Conservation (phyloP, 768 basidiomycete species). For the Trametes cubensis region DNA sequence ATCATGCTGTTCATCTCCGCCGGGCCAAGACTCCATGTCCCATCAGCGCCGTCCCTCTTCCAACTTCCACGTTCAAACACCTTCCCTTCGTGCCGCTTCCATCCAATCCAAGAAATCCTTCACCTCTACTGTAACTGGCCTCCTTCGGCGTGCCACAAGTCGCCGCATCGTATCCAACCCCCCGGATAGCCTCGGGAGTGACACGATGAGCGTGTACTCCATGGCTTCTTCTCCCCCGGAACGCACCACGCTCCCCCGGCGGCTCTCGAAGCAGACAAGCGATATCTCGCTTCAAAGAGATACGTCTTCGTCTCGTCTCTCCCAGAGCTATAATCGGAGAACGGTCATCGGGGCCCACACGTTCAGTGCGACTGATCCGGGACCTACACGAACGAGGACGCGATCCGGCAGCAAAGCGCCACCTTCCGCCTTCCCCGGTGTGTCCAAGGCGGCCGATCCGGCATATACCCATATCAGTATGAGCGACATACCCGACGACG, state of each 20-base stretch:
- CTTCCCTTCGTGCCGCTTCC: conserved; percentile 30
- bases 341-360: conserved; percentile 21
- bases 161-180: conserved; percentile 30
- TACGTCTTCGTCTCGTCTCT: conserved; percentile 42
- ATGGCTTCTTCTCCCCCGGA: conserved; percentile 28
- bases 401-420: conserved; percentile 34
- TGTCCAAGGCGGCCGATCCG: conserved; percentile 22
- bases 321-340: conserved; percentile 13
- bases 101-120: conserved; percentile 39
- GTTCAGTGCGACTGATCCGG: conserved; percentile 21
- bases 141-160: conserved; percentile 39
- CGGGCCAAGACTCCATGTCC: conserved; percentile 22
- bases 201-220: conserved; percentile 35
- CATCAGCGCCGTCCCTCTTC: conserved; percentile 29
- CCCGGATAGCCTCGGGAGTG: conserved; percentile 27
- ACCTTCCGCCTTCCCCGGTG: conserved; percentile 37
- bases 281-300: conserved; percentile 51
- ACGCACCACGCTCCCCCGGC: conserved; percentile 26
- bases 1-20: conserved; percentile 17
- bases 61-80: conserved; percentile 29
- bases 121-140: conserved; percentile 38
- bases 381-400: conserved; percentile 26
- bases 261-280: conserved; percentile 53
- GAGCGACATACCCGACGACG: conserved; percentile 53
- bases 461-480: conserved; percentile 27